Conservation (phyloP, 2,329 filamentous ascomycete genomes). For the Talaromyces sp. region DNA sequence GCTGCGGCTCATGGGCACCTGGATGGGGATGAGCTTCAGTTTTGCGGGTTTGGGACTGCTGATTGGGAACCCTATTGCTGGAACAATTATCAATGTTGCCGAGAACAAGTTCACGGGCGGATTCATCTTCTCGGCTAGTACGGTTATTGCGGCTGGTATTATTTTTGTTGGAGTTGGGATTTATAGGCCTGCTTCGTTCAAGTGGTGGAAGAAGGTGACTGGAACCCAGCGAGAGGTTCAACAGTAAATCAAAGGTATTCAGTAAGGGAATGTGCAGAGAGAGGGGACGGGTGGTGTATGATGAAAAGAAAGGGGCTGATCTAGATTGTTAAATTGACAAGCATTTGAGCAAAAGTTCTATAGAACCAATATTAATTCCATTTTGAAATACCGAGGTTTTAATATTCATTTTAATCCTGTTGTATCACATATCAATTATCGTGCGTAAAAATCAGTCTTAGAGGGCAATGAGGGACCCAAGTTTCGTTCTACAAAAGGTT, state of each 20-base stretch:
- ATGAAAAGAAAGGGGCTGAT: not conserved
- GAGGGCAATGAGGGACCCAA: too few relatives aligned
- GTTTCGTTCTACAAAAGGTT: too few relatives aligned
- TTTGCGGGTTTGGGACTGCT: constrained; percentile 25
- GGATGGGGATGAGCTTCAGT: constrained; percentile 43
- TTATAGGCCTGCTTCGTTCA: not conserved
- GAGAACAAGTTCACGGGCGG: not conserved
- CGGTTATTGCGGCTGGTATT: not conserved
- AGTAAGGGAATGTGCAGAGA: not conserved
- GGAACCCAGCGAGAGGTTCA: not conserved
- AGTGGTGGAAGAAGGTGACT: not conserved
- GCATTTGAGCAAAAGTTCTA: not conserved
- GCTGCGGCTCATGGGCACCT: constrained; percentile 35
- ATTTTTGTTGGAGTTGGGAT: not conserved
- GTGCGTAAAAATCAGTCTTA: too few relatives aligned
- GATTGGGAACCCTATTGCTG: constrained; percentile 23
- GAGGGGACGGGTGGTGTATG: too few relatives aligned
- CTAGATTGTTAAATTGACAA: not conserved
- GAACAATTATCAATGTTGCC: not conserved
- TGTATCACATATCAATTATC: too few relatives aligned
- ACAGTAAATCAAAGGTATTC: not conserved
- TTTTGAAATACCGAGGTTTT: too few relatives aligned
- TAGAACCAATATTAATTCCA: not conserved
- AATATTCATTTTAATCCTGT: too few relatives aligned
- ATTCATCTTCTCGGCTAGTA: not conserved